Evolutionary conservation across 1,284 basidiomycete species (phyloP), one percentile per base, ranked within the genome.

Genomic region (Cryptococcus wingfieldii): DNA sequence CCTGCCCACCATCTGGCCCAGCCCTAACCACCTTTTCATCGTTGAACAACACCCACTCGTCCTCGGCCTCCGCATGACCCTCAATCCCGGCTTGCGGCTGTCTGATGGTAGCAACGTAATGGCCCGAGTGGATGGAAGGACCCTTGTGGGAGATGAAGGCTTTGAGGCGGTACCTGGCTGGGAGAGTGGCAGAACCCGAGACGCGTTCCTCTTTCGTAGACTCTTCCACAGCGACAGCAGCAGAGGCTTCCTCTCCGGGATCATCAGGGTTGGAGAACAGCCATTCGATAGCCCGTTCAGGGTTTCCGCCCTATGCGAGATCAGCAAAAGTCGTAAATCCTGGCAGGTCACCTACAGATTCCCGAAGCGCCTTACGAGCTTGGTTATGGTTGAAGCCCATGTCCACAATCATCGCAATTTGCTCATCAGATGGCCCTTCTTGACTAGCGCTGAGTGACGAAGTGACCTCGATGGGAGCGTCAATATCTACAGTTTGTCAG

Each of bases 61-160:
- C 80, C 54, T 79, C 78, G 18, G 66, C 38, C 52, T 68, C 69
- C 66, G 13, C 67, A 55, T 34, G 71, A 58, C 59, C 70, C 71
- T 28, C 58, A 45, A 74, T 43, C 28, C 62, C 64, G 42, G 60
- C 62, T 61, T 75, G 66, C 16, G 74, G 66, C 54, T 74, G 67
- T 31, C 72, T 61, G 51, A 76, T 67, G 9, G 75, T 75, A 25
- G 70, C 65, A 51, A 76, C 77, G 68, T 97, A 98, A 70, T 97
- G 94, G 0, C 93, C 94, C 0, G 90, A 93, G 72, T 95, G 92
- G 19, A 94, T 90, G 0, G 89, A 92, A 0, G 91, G 89, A 0
- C 94, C 95, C 68, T 97, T 98, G 80, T 98, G 95, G 54, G 92
- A 97, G 68, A 98, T 86, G 79, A 98, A 98, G 9, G 89, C 89